phyloP scores from a whole-genome alignment of 768 basidiomycete species.

The Lactarius pseudohatsudake region DNA sequence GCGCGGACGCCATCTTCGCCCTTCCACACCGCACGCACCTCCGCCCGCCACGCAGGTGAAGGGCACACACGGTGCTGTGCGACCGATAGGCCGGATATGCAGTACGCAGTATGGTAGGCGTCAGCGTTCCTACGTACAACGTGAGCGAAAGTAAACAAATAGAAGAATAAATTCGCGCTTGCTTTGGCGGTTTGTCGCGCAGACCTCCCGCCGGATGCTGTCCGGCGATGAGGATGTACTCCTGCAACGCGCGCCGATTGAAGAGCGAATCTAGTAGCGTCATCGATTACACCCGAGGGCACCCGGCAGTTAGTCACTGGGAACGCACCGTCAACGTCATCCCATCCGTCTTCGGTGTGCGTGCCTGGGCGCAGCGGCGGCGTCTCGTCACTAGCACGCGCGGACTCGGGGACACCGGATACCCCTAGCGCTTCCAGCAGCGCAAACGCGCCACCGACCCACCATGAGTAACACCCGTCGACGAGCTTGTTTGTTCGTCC shows the following conservation, averaged over 20 bases:
- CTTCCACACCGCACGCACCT: slow-evolving; percentile 44
- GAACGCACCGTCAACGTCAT: slow-evolving; percentile 64
- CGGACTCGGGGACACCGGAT: slow-evolving; percentile 32
- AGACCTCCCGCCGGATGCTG: slow-evolving; percentile 86
- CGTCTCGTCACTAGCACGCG: slow-evolving; percentile 45
- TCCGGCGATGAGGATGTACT: slow-evolving; percentile 82
- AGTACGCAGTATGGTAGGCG: slow-evolving; percentile 93
- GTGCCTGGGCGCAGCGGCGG: slow-evolving; percentile 29
- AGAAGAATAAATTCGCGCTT: slow-evolving; percentile 30
- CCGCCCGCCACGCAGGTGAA: slow-evolving; percentile 40
- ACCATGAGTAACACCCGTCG: slow-evolving; percentile 99
- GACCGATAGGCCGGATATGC: slow-evolving; percentile 82
- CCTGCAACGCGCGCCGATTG: slow-evolving; percentile 73
- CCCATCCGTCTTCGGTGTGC: slow-evolving; percentile 53
- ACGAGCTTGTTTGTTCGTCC: slow-evolving; percentile 98
- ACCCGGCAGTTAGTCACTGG: background rate
- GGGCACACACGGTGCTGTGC: slow-evolving; percentile 79
- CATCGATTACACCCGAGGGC: background rate
- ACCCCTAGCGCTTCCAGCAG: slow-evolving; percentile 63
- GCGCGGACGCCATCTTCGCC: slow-evolving; percentile 38
- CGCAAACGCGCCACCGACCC: slow-evolving; percentile 89
- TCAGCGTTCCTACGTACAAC: slow-evolving; percentile 67
- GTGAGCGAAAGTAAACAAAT: slow-evolving; percentile 4
- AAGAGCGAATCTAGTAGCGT: slow-evolving; percentile 44
- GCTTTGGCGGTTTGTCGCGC: slow-evolving; percentile 96